Percentiles rank a stretch among this genome's conserved stretches.
These are phyloP conservation scores for Penicillium soppii DNA, from an alignment of 495 filamentous ascomycete genomes.

Conservation along the genomic window DNA sequence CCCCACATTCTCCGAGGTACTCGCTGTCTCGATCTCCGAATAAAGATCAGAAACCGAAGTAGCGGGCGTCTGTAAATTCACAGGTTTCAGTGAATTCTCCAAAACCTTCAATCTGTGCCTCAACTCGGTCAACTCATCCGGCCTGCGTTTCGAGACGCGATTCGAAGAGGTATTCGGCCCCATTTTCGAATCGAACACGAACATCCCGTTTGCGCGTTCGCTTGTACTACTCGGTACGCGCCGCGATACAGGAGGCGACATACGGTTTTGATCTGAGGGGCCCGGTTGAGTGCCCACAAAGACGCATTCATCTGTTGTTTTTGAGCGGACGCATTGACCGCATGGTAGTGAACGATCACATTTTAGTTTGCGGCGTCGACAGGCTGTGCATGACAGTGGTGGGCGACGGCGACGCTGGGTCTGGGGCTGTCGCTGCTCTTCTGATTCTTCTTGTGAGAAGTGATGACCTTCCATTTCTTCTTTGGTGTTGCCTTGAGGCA, in stretches of 20 bases:
- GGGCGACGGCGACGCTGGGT: constrained; percentile 37
- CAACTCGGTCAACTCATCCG: constrained; percentile 37
- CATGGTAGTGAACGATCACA: constrained; percentile 68
- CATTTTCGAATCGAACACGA: constrained; percentile 41
- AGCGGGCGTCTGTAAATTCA: constrained; percentile 27
- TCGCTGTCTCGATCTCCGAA: constrained; percentile 17
- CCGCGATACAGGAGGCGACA: constrained; percentile 16
- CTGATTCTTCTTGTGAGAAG: constrained; percentile 4
- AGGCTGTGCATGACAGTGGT: constrained; percentile 47
- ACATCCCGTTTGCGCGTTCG: constrained; percentile 25
- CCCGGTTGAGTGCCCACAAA: constrained; percentile 30
- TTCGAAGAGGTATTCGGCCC: constrained; percentile 22
- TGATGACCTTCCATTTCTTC: constrained; percentile 9
- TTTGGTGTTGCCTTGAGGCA: too few relatives aligned
- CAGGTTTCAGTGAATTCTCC: constrained; percentile 30
- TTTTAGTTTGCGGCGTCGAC: constrained; percentile 67
- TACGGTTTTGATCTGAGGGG: constrained; percentile 10
- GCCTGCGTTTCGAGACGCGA: constrained; percentile 31
- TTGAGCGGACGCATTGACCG: constrained; percentile 59
- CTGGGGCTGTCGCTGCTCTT: constrained; percentile 11
- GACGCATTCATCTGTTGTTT: constrained; percentile 35
- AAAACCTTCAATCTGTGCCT: constrained; percentile 29
- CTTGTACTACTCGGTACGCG: constrained; percentile 8
- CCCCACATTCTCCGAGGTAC: constrained; percentile 25
- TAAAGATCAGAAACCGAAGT: constrained; percentile 23